Evolutionary conservation across 352 stramenopile species (phyloP).

Genomic region (Globisporangium uncinulatum): DNA sequence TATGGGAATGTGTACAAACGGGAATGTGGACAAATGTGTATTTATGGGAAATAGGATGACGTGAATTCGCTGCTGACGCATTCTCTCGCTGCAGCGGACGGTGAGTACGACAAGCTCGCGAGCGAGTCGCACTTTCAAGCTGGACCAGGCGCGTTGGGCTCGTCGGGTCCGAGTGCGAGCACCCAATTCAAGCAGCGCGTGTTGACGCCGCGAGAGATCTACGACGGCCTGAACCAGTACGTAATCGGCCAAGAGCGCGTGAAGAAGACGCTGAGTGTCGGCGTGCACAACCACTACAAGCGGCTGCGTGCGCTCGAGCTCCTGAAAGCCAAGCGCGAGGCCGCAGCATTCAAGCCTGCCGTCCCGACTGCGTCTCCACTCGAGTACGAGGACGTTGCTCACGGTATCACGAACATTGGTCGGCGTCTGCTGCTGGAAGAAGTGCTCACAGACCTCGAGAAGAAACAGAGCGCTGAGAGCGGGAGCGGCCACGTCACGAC

Average conservation of each 20-base stretch:
- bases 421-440: conserved; percentile 59
- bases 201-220: conserved; percentile 92
- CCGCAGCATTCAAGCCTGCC: conserved; percentile 19
- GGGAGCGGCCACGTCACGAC: neutral
- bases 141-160: conserved; percentile 4
- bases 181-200: conserved; percentile 34
- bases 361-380: conserved; percentile 27
- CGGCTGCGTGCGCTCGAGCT: conserved; percentile 75
- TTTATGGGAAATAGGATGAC: neutral
- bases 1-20: neutral
- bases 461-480: conserved; percentile 18
- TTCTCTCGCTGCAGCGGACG: conserved; percentile 27
- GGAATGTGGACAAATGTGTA: neutral
- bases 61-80: neutral
- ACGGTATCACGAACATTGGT: conserved; percentile 30
- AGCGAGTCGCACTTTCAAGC: conserved; percentile 39
- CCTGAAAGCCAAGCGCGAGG: conserved; percentile 38
- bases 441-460: conserved; percentile 44
- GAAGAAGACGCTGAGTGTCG: conserved; percentile 94
- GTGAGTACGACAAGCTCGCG: conserved; percentile 69
- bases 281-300: conserved; percentile 99
- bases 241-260: conserved; percentile 97
- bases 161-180: conserved; percentile 12
- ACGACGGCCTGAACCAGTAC: conserved; percentile 93
- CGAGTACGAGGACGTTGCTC: conserved; percentile 27